These are phyloP conservation scores for Paramecium bursaria DNA, from an alignment of 73 alveolate species.

Conservation along the genomic window DNA sequence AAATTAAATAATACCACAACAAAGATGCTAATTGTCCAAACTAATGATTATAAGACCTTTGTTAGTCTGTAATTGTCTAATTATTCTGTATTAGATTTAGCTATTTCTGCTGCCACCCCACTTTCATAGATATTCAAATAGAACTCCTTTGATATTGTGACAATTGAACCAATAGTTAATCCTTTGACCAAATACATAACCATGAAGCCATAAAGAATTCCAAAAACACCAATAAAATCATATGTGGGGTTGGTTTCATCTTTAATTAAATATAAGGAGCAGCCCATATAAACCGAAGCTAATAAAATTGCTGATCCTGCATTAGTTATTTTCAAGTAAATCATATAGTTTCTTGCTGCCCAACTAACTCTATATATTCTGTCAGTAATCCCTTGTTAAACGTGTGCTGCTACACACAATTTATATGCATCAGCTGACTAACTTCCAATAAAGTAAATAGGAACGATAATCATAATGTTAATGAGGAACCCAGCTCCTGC, in stretches of 20 bases:
- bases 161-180: constrained; percentile 52
- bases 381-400: constrained; percentile 9
- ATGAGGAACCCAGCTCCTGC: constrained; percentile 18
- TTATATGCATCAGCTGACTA: constrained; percentile 14
- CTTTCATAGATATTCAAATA: constrained; percentile 35
- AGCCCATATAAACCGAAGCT: constrained; percentile 22
- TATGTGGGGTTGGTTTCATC: constrained; percentile 18
- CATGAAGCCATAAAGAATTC: constrained; percentile 32
- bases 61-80: not conserved
- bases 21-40: constrained; percentile 24
- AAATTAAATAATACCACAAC: not conserved
- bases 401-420: constrained; percentile 46
- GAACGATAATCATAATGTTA: not conserved
- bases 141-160: constrained; percentile 14
- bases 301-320: constrained; percentile 36
- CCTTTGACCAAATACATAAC: constrained; percentile 32
- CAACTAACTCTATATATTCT: constrained; percentile 12
- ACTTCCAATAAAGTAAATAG: constrained; percentile 31
- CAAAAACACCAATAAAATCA: constrained; percentile 55
- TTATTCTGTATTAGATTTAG: not conserved
- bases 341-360: constrained; percentile 61
- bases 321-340: constrained; percentile 31
- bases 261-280: constrained; percentile 25
- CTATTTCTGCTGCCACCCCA: constrained; percentile 52
- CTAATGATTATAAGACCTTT: not conserved